These are phyloP conservation scores for Austroboletus novae-zelandiae DNA, from an alignment of 1,284 basidiomycete genomes.

Conservation along the genomic window DNA sequence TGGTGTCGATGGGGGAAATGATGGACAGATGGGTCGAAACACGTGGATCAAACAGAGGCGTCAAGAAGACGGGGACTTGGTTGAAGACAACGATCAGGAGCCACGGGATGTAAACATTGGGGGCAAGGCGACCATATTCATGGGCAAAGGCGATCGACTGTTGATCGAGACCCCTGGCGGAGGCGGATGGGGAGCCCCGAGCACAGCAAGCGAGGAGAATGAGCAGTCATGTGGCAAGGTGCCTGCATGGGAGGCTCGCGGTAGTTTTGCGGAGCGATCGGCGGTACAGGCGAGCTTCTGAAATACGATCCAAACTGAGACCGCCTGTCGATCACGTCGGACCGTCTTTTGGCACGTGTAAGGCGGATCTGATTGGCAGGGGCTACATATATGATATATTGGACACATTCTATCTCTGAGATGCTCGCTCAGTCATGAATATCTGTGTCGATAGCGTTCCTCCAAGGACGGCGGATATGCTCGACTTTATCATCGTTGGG, in stretches of 20 bases:
- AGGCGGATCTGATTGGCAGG: too few relatives aligned
- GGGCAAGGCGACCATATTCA: constrained; percentile 86
- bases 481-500: constrained; percentile 39
- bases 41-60: constrained; percentile 85
- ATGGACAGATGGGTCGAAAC: constrained; percentile 78
- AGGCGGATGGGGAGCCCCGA: constrained; percentile 78
- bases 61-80: constrained; percentile 65
- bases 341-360: too few relatives aligned
- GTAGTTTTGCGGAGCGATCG: constrained; percentile 70
- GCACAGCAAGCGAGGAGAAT: constrained; percentile 23
- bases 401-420: background rate
- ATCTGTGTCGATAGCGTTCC: constrained; percentile 3
- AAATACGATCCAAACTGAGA: background rate
- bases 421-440: too few relatives aligned
- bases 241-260: constrained; percentile 65
- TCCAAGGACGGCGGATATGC: constrained; percentile 23
- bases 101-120: constrained; percentile 83
- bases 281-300: constrained; percentile 67
- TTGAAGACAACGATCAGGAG: constrained; percentile 28
- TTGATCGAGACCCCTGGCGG: constrained; percentile 91
- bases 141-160: constrained; percentile 82
- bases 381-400: too few relatives aligned
- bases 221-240: constrained; percentile 29
- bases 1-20: constrained; percentile 83
- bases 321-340: too few relatives aligned